phyloP scores from a whole-genome alignment of 495 filamentous ascomycete genomes.

The Aspergillus sparsus region DNA sequence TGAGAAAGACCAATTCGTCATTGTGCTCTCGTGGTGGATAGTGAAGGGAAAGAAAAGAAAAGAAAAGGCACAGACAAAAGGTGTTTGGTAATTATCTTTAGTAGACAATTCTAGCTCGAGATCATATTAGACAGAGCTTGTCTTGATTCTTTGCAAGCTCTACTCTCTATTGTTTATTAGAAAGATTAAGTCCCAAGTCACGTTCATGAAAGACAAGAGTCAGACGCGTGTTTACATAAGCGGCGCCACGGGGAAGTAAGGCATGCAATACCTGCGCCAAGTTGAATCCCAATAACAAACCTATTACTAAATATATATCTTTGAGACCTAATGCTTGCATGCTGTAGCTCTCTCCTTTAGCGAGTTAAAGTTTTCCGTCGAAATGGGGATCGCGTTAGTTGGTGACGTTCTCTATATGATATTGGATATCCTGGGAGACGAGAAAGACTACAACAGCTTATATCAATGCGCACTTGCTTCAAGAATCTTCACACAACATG shows the following conservation, averaged over 20 bases:
- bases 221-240: slow-evolving; percentile 30
- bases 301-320: background rate
- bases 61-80: no score
- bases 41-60: no score
- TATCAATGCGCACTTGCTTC: slow-evolving; percentile 33
- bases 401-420: slow-evolving; percentile 32
- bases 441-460: slow-evolving; percentile 32
- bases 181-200: background rate
- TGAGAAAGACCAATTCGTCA: slow-evolving; percentile 77
- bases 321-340: slow-evolving; percentile 2
- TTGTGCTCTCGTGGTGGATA: slow-evolving; percentile 29
- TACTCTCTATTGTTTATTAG: background rate
- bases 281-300: background rate
- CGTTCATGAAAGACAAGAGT: slow-evolving; percentile 5
- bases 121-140: no score
- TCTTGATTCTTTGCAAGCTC: background rate
- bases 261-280: background rate
- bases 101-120: no score
- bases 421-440: slow-evolving; percentile 32
- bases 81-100: no score
- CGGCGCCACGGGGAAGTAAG: slow-evolving; percentile 5
- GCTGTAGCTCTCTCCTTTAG: background rate
- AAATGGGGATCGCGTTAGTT: slow-evolving; percentile 27
- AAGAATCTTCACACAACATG: slow-evolving; percentile 50
- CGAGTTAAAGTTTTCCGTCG: background rate